Percentiles rank a stretch among this genome's conserved stretches.
phyloP scores from a whole-genome alignment of 148 eudicot species.

The Vaccinium darrowii region DNA sequence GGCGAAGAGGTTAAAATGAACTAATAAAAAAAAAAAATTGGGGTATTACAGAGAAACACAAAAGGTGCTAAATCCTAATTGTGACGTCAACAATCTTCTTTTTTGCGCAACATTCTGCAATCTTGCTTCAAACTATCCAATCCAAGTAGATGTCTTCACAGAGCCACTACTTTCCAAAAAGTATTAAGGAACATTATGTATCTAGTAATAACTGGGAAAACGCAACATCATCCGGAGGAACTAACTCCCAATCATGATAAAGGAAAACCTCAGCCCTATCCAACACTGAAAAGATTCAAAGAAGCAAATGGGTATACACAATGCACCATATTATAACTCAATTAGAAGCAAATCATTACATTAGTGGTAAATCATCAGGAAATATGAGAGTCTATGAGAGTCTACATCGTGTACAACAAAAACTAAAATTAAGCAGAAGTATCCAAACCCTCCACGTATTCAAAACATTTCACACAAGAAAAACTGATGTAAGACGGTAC shows the following conservation, averaged over 20 bases:
- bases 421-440: neutral
- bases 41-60: neutral
- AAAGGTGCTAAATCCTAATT: neutral
- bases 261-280: neutral
- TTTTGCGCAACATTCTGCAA: neutral
- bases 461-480: neutral
- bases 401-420: neutral
- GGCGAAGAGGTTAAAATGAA: neutral
- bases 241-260: neutral
- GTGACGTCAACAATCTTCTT: neutral
- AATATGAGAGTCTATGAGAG: neutral
- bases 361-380: neutral
- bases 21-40: neutral
- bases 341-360: neutral
- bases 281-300: neutral
- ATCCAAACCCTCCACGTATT: neutral
- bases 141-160: neutral
- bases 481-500: neutral
- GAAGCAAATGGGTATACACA: neutral
- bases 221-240: neutral
- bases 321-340: neutral
- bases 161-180: too few species aligned
- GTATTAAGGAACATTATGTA: too few species aligned
- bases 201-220: neutral
- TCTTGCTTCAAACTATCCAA: neutral